phyloP scores from a whole-genome alignment of 2,329 filamentous ascomycete genomes.

The Beauveria pseudobassiana region DNA sequence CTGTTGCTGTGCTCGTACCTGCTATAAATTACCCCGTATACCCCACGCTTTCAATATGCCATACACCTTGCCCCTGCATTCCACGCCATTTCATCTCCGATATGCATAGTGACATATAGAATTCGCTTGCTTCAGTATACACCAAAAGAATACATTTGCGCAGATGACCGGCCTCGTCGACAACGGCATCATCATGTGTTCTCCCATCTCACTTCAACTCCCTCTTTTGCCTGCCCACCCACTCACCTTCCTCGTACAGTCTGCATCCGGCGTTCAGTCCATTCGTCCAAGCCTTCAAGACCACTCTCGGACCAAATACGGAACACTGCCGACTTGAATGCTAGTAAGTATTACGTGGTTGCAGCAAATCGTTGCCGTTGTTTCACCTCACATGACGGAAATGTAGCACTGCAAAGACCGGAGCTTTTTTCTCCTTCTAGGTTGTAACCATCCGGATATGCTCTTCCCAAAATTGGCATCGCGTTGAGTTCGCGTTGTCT shows the following conservation, averaged over 20 bases:
- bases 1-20: no score
- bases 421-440: no score
- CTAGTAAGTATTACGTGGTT: background rate
- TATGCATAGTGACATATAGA: background rate
- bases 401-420: background rate
- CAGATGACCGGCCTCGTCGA: background rate
- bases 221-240: background rate
- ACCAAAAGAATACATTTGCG: background rate
- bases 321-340: background rate
- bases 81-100: background rate
- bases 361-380: background rate
- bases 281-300: background rate
- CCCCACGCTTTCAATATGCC: no score
- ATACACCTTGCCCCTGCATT: background rate
- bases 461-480: background rate
- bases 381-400: background rate
- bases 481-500: background rate
- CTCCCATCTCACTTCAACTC: background rate
- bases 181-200: background rate
- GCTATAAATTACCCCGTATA: no score
- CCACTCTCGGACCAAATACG: background rate
- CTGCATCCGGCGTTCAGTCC: background rate
- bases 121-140: background rate
- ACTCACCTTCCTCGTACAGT: background rate
- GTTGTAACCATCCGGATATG: background rate